Evolutionary conservation across 129 eudicot genomes (phyloP), one percentile per base, ranked within the genome.

Genomic region (Solidago caesia): DNA sequence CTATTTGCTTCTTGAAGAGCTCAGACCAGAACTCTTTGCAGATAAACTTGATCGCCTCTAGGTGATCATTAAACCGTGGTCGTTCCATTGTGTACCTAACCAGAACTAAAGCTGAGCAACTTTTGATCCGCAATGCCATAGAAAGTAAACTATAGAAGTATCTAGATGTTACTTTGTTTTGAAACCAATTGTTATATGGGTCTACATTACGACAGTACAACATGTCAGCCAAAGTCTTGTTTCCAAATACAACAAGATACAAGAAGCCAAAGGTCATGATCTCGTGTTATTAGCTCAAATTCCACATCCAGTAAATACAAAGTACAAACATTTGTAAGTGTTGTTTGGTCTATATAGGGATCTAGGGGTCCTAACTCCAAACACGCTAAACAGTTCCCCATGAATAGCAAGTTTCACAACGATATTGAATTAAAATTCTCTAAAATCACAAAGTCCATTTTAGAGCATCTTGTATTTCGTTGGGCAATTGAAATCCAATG

Each of bases 11-110:
- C 91, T 90, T 90, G 81, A 92, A 92, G 75, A 92, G 87, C 63
- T 92, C 98, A 51, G 96, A 85, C 96, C 98, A 92, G 47, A 92
- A 89, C 82, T 90, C 98, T 82, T 92, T 92, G 77, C 96, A 92
- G 43, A 92, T 84, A 70, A 92, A 92, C 84, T 90, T 92, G 82
- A 92, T 87, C 27, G 96, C 98, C 71, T 90, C 98, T 46, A 88
- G 88, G 82, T 92, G 96, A 79, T 92, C 98, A 72, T 82, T 83
- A 62, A 90, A 92, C 64, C 98, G 89, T 72, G 96, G 96, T 15
- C 96, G 80, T 57, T 92, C 96, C 96, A 89, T 88, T 51, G 98
- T 92, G 77, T 92, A 92, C 81, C 96, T 92, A 71, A 66, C 14
- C 41, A 82, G 39, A 33, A 33, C 39, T 1, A 57, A 73, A 64